These are phyloP conservation scores for Tricholoma sp. DNA, from an alignment of 768 basidiomycete species.

Conservation along the genomic window DNA sequence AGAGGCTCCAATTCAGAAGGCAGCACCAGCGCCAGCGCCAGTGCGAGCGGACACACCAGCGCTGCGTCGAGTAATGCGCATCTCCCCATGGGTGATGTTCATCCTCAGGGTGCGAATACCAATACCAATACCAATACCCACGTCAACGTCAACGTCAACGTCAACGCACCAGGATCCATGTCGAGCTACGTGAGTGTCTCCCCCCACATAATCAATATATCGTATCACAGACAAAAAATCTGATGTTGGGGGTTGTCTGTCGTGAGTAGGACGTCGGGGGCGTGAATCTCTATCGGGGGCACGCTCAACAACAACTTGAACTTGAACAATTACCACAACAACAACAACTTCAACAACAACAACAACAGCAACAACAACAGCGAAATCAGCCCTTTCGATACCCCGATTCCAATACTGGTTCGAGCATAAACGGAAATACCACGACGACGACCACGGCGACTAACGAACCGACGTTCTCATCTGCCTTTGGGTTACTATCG, in stretches of 20 bases:
- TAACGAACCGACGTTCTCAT: slow-evolving; percentile 41
- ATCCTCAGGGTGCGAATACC: no score
- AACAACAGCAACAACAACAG: background rate
- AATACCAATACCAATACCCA: no score
- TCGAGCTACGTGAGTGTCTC: background rate
- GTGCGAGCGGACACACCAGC: background rate
- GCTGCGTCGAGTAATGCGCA: background rate
- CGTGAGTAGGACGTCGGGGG: background rate
- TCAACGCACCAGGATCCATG: background rate
- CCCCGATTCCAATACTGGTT: no score
- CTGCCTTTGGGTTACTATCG: slow-evolving; percentile 71
- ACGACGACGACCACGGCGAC: slow-evolving; percentile 6
- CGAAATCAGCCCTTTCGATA: background rate
- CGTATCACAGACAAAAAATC: no score
- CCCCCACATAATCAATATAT: no score
- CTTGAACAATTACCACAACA: background rate
- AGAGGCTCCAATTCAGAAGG: background rate
- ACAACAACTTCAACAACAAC: background rate
- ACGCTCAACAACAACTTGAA: background rate
- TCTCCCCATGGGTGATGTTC: background rate
- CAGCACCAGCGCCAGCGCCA: background rate
- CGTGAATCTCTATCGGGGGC: background rate
- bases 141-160: background rate
- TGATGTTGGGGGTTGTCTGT: background rate
- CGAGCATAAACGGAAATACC: background rate